phyloP scores from a whole-genome alignment of 805 yeast genomes.

The Hanseniaspora mollemarum region DNA sequence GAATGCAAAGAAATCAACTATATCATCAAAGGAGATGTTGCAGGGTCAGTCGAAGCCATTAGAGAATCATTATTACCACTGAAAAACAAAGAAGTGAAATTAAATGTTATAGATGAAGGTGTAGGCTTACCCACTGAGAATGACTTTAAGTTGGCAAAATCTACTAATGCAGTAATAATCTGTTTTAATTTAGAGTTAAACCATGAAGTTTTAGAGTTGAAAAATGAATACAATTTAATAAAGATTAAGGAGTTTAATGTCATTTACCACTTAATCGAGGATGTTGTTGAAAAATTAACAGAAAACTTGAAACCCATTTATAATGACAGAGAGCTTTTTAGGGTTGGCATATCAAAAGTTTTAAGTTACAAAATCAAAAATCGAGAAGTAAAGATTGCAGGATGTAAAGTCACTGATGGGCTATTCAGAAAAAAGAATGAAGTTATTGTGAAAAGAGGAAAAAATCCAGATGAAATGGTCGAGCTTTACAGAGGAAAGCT shows the following conservation, averaged over 20 bases:
- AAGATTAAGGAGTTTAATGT: conserved; percentile 56
- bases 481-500: conserved; percentile 44
- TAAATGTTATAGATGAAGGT: conserved; percentile 56
- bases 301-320: conserved; percentile 50
- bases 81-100: conserved; percentile 78
- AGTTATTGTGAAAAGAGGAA: conserved; percentile 47
- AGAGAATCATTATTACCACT: conserved; percentile 64
- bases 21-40: conserved; percentile 80
- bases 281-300: conserved; percentile 56
- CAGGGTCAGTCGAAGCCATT: conserved; percentile 91
- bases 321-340: conserved; percentile 55
- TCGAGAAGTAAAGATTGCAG: conserved; percentile 59
- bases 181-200: conserved; percentile 65
- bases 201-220: conserved; percentile 43
- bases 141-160: conserved; percentile 55
- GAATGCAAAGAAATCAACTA: conserved; percentile 38
- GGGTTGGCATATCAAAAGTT: conserved; percentile 55
- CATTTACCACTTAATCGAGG: conserved; percentile 79
- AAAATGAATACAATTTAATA: conserved; percentile 42
- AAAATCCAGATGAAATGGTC: conserved; percentile 32
- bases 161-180: conserved; percentile 60
- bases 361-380: conserved; percentile 58
- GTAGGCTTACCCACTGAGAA: conserved; percentile 67
- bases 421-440: conserved; percentile 45
- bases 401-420: conserved; percentile 71